Base-by-base conservation (phyloP, 129 eudicot species). In the Artemisia tridentata region DNA sequence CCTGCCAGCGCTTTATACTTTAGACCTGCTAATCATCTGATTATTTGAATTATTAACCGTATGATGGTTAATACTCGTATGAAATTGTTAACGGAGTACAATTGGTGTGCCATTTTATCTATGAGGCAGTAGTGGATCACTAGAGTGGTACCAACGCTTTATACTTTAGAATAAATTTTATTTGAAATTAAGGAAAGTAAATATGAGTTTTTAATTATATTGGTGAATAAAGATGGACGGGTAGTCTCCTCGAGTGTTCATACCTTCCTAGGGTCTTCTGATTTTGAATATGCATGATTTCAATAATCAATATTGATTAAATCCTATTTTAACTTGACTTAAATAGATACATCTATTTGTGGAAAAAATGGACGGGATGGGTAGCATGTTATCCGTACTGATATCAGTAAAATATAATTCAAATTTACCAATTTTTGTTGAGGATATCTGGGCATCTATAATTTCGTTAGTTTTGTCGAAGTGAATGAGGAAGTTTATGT, bases 391-490 rank as follows among this genome's bases (percentile, higher is more conserved):
- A 53, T 20, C 11, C 2, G 7, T 53, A 16, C 19, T 53, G 23
- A 15, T 53, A 55, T 7, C 7, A 18, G 13, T 12, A 55, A 18
- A 55, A 11, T 55, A 29, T 55, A 17, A 19, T 18, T 38, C 10
- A 18, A 20, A 1, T 16, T 2, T 4, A 7, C 29, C 27, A 7
- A 55, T 55, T 55, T 55, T 12, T 16, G 27, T 19, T 23, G 4
- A 55, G 61, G 61, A 55, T 55, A 12, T 55, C 21, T 21, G 21
- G 60, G 27, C 60, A 55, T 55, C 14, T 55, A 55, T 55, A 16
- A 18, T 21, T 55, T 55, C 12, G 1, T 18, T 7, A 55, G 3
- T 55, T 55, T 10, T 18, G 17, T 55, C 11, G 13, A 55, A 18
- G 61, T 55, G 61, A 55, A 20, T 55, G 14, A 18, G 61, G 2